Conservation (phyloP, 1,284 basidiomycete genomes). For the Apiotrichum mycotoxinovorans region DNA sequence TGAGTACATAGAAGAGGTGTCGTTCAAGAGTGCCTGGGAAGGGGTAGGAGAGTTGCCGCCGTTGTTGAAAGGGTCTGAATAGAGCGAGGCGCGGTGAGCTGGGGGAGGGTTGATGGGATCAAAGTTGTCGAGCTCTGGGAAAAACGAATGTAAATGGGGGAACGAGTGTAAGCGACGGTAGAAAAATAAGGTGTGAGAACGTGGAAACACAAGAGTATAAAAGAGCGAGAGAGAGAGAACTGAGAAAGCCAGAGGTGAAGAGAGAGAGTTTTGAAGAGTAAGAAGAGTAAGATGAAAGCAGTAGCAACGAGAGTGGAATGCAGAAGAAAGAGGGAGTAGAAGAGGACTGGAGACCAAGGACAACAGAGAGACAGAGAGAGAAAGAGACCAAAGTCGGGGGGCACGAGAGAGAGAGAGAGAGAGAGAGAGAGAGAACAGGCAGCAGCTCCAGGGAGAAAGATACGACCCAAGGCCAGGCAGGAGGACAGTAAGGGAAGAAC, state of each 20-base stretch:
- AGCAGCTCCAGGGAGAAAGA: no score
- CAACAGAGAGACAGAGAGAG: not conserved
- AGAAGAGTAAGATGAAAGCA: no score
- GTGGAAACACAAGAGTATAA: not conserved
- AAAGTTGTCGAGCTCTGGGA: conserved; percentile 7
- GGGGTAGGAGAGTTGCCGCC: not conserved
- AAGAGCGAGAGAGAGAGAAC: not conserved
- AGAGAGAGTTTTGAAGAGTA: not conserved
- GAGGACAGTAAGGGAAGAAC: no score
- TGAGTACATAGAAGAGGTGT: conserved; percentile 10
- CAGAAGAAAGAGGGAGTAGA: not conserved
- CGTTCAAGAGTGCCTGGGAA: not conserved
- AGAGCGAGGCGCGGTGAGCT: conserved; percentile 10
- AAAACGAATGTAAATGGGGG: not conserved
- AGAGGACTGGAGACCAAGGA: not conserved
- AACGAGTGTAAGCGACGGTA: not conserved
- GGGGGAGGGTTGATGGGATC: not conserved
- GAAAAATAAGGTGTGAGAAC: not conserved
- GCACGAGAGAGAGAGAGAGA: no score
- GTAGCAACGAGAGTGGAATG: not conserved
- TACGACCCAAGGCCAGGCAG: no score
- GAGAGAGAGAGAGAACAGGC: no score
- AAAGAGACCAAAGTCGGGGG: no score
- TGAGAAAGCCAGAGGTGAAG: not conserved
- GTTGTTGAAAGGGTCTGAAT: conserved; percentile 14